Evolutionary conservation across 2,329 filamentous ascomycete species (phyloP), one percentile per base, ranked within the genome.

Genomic region (Laburnicola sp.): DNA sequence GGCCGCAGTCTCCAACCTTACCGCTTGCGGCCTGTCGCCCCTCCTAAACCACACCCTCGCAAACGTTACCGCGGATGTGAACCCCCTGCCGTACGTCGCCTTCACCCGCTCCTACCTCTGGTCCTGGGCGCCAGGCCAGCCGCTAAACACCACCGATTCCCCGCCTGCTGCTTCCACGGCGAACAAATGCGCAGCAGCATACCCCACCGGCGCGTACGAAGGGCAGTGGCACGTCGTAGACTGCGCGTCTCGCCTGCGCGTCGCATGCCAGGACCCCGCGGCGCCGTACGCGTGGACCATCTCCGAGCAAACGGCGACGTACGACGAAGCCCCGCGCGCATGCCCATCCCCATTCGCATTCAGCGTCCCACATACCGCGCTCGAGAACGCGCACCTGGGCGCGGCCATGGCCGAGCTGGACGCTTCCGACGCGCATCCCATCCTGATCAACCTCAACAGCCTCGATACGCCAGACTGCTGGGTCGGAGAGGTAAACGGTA

Each of bases 401-500:
- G 70, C 56, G 7, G 37, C 9, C 21, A 3, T 4, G 37, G 2
- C 62, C 71, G 23, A 48, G 53, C 0, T 16, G 46, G 9, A 38
- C 48, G 4, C 50, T 53, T 28, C 36, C 21, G 30, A 35, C 60
- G n/a, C n/a, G n/a, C 63, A 62, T 4, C 50, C 62, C 2, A 65
- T 85, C 4, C 86, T 80, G 76, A 60, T 88, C 35, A 79, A 87
- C 58, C 78, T 86, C 54, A 87, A 88, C 57, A 81, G 80, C 9
- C 71, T 86, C 9, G 77, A 82, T 57, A 66, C 79, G 0, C 65
- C 74, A 4, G 75, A 76, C 3, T 88, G 86, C 67, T 88, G 86
- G 86, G 63, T 85, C 2, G 70, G 75, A 0, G 82, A 82, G 0
- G 70, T 78, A 22, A 81, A 82, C 48, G 75, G 76, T 0, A 78